Conservation (phyloP, 495 filamentous ascomycete genomes). For the Podospora sp. region DNA sequence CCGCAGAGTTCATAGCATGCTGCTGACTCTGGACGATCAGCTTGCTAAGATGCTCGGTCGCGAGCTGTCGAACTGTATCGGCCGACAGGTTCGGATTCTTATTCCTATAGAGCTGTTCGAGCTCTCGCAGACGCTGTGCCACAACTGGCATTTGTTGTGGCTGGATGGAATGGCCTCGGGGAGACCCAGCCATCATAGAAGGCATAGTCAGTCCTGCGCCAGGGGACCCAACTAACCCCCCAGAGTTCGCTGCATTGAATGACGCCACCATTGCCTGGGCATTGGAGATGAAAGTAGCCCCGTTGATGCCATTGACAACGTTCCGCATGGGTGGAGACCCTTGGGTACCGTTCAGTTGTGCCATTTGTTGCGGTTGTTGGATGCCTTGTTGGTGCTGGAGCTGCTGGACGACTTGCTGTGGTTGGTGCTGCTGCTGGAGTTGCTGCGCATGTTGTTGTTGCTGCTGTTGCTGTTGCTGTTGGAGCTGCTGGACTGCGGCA, state of each 20-base stretch:
- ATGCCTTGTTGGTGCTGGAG: constrained; percentile 33
- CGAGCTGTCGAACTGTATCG: constrained; percentile 62
- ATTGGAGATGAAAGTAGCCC: constrained; percentile 47
- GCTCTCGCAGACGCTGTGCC: constrained; percentile 30
- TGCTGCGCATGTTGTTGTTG: constrained; percentile 39
- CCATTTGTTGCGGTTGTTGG: constrained; percentile 36
- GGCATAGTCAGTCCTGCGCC: constrained; percentile 42
- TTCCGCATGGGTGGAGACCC: constrained; percentile 48
- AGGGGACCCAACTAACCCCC: constrained; percentile 45
- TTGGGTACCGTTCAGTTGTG: constrained; percentile 40
- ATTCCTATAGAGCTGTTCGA: constrained; percentile 39
- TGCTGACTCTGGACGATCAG: constrained; percentile 38
- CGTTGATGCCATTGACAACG: constrained; percentile 57
- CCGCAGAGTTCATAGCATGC: constrained; percentile 66
- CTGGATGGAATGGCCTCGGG: constrained; percentile 38
- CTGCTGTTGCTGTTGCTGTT: constrained; percentile 46
- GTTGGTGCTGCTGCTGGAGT: constrained; percentile 39
- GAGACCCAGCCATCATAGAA: constrained; percentile 39
- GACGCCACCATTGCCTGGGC: constrained; percentile 50
- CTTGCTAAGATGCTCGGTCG: constrained; percentile 57
- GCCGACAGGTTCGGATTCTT: constrained; percentile 59
- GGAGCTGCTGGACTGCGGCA: constrained; percentile 47
- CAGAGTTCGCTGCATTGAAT: constrained; percentile 41
- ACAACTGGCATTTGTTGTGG: constrained; percentile 30
- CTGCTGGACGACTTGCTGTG: constrained; percentile 20